A percentile compares a stretch with the other conserved stretches of the same genome.
These are phyloP conservation scores for Aureobasidium lini DNA, from an alignment of 2,329 filamentous ascomycete species.

Conservation along the genomic window DNA sequence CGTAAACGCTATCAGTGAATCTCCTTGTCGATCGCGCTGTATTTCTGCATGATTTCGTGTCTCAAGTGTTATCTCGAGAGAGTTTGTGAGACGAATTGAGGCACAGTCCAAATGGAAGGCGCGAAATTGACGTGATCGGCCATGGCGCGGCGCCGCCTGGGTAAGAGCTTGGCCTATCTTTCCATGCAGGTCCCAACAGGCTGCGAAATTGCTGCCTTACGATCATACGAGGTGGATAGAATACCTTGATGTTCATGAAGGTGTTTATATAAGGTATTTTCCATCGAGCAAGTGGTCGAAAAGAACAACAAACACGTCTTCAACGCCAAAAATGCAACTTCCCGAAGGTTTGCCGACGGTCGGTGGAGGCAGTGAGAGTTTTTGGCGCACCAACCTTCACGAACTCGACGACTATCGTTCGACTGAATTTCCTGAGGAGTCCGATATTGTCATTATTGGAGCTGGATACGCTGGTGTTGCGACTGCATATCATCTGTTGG, in stretches of 20 bases:
- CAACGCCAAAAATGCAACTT: neutral
- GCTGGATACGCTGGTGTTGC: constrained; percentile 61
- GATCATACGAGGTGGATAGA: neutral
- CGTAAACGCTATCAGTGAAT: neutral
- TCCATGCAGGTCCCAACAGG: neutral
- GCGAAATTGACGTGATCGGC: neutral
- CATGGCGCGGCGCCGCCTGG: neutral
- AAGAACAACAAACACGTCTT: neutral
- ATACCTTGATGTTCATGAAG: neutral
- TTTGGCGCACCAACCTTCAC: constrained; percentile 38
- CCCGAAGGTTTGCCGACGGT: constrained; percentile 6
- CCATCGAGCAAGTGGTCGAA: neutral
- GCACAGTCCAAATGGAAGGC: neutral
- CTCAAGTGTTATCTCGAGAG: neutral
- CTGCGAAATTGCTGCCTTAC: neutral
- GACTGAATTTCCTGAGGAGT: constrained; percentile 52
- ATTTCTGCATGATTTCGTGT: neutral
- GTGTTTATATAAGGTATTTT: neutral
- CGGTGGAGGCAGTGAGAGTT: constrained; percentile 21
- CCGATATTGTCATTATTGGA: constrained; percentile 63
- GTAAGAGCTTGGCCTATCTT: constrained; percentile 3
- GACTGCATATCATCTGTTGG: constrained; percentile 24
- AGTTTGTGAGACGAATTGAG: too few species aligned
- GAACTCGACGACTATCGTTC: constrained; percentile 51
- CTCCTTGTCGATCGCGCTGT: neutral